Base-by-base conservation (phyloP, 2,329 filamentous ascomycete genomes). In the Diaporthe sp. region DNA sequence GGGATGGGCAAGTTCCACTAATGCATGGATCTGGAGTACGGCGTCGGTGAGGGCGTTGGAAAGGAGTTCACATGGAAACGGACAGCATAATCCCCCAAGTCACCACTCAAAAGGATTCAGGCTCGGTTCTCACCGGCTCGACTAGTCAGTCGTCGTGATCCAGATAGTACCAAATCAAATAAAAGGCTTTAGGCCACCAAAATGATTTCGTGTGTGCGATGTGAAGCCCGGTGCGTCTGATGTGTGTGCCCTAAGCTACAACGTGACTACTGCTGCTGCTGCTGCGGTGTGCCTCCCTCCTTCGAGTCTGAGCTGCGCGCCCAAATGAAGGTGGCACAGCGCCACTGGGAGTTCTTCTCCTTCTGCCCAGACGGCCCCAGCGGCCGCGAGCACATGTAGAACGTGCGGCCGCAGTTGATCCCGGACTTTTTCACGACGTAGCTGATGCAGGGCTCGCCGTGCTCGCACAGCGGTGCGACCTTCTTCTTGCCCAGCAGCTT, bases 371-470 rank as follows among this genome's bases (percentile, higher is more conserved):
- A 94, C 1, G 95, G 95, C 0, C 95, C 96, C 2, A 98, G 85
- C 5, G 97, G 97, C 55, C 93, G 90, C 20, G 88, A 82, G 77
- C 91, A 93, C 74, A 92, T 90, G 82, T 90, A 93, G 81, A 93
- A 93, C 1, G 90, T 90, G 49, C 91, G 86, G 7, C 90, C 96
- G 85, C 82, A 93, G 81, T 98, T 99, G 77, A 94, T 86, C 1
- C 97, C 97, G 0, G 95, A 89, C 82, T 98, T 98, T 86, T 96
- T 98, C 1, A 96, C 98, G 25, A 92, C 90, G 71, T 96, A 86
- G 78, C 89, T 94, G 78, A 95, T 94, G 84, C 97, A 98, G 3
- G 94, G 94, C 80, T 98, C 96, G 72, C 92, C 88, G 81, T 99
- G 97, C 65, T 98, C 95, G 82, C 97, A 99, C 75, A 90, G 90